A percentile compares a stretch with the other conserved stretches of the same genome.
phyloP scores from a whole-genome alignment of 2,329 filamentous ascomycete genomes.

The Neofusicoccum sp. region DNA sequence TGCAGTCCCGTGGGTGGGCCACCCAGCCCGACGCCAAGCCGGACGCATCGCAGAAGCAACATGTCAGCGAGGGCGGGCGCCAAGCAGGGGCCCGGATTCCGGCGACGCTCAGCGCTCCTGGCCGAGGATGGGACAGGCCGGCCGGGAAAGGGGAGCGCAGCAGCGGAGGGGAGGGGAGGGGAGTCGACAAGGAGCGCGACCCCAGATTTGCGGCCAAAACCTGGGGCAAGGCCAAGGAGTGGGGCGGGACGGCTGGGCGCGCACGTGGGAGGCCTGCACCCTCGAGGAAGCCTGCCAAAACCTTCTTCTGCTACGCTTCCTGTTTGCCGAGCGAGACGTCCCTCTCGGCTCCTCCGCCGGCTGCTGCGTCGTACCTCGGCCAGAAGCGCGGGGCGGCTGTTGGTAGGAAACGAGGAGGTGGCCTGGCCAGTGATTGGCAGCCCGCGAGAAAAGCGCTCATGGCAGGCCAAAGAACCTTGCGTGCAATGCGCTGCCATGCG shows the following conservation, averaged over 20 bases:
- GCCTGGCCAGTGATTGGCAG: not conserved
- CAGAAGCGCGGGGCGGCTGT: not conserved
- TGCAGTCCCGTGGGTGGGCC: not conserved
- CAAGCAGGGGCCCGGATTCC: constrained; percentile 1
- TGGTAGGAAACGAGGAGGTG: not conserved
- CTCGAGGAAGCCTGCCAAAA: not conserved
- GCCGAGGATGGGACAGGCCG: no score
- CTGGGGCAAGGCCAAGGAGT: not conserved
- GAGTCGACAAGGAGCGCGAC: constrained; percentile 1
- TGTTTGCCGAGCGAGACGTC: not conserved
- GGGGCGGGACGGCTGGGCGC: not conserved
- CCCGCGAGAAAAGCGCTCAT: not conserved
- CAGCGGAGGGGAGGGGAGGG: not conserved
- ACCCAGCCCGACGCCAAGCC: not conserved
- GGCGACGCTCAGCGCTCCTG: not conserved
- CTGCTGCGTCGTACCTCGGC: not conserved
- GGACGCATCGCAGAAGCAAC: not conserved
- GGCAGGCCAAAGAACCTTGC: not conserved
- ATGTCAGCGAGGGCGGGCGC: not conserved
- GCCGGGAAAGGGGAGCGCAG: not conserved
- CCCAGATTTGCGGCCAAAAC: constrained; percentile 13
- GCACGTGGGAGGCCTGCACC: constrained; percentile 11
- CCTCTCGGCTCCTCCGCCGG: not conserved
- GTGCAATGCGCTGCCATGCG: not conserved
- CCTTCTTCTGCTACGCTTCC: not conserved